Conservation (phyloP, 257 asterid genomes). For the Rhazya stricta region DNA sequence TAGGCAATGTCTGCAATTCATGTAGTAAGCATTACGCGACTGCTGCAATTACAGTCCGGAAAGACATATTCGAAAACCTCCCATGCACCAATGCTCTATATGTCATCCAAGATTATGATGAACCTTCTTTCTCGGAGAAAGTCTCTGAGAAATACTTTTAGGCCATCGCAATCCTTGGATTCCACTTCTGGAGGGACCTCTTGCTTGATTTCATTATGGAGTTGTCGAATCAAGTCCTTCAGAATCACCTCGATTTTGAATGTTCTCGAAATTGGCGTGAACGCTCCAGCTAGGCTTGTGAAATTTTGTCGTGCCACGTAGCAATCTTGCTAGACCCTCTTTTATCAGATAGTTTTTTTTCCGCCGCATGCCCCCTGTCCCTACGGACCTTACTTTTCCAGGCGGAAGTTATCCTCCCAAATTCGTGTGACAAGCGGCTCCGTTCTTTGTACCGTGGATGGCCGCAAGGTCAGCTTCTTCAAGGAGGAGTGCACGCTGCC, state of each 20-base stretch:
- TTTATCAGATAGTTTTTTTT: conserved; percentile 26
- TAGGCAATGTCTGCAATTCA: conserved; percentile 12
- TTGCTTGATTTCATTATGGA: neutral
- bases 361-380: conserved; percentile 31
- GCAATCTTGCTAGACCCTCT: conserved; percentile 28
- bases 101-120: too few relatives aligned
- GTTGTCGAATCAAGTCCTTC: conserved; percentile 9
- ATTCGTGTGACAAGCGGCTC: too few relatives aligned
- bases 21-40: conserved; percentile 24
- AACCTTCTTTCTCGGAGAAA: too few relatives aligned
- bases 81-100: conserved; percentile 19
- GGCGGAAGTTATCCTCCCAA: too few relatives aligned
- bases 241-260: conserved; percentile 8
- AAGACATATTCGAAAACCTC: conserved; percentile 16
- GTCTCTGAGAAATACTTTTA: conserved; percentile 7
- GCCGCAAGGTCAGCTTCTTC: conserved; percentile 1
- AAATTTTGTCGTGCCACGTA: too few relatives aligned
- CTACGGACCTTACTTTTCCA: neutral
- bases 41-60: conserved; percentile 16
- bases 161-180: neutral
- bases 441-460: neutral
- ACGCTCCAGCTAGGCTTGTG: neutral
- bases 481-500: neutral
- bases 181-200: conserved; percentile 1
- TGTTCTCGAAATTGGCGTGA: conserved; percentile 15